Evolutionary conservation across 352 stramenopile species (phyloP), one percentile per base, ranked within the genome.

Genomic region (Globisporangium camurandrum): DNA sequence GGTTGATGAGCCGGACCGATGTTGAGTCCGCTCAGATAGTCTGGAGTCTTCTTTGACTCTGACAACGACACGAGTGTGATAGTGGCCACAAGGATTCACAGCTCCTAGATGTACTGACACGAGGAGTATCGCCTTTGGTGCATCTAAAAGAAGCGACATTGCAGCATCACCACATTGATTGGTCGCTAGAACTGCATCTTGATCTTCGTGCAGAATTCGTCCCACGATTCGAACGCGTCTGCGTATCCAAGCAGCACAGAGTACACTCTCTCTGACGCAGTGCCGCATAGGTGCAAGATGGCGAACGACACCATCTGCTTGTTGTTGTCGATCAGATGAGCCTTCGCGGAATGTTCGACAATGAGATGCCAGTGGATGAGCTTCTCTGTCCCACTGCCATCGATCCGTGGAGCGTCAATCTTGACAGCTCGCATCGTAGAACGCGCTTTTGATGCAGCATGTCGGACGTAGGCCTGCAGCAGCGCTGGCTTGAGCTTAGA

Each of bases 11-110:
- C 39, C 39, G n/a, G 41, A 36, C 41, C 26, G 0, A 26, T 23
- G 41, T 47, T 36, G 22, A 47, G 12, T 14, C 41, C 41, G 24
- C 36, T 47, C 41, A 47, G 11, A 17, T 41, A 40, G 28, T 27
- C 28, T 11, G 44, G n/a, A 27, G 40, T 28, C n/a, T 50, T 30
- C 44, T 41, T n/a, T 9, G 44, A 41, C 44, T 50, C 44, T 10
- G n/a, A 19, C 30, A 50, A 40, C 28, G 44, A 19, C n/a, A 41
- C n/a, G 3, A 1, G 10, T 11, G 44, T 50, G 28, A 41, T 40
- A 11, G 44, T 22, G 28, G 20, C 38, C 10, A 9, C 6, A 3
- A 38, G 6, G 33, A 9, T 38, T 38, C 33, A 4, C 33, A 38
- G 14, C 33, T 38, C 33, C 33, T 38, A 14, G 33, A 17, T 14